Evolutionary conservation across 2,329 filamentous ascomycete genomes (phyloP).

Genomic region (Botrytis galanthina): DNA sequence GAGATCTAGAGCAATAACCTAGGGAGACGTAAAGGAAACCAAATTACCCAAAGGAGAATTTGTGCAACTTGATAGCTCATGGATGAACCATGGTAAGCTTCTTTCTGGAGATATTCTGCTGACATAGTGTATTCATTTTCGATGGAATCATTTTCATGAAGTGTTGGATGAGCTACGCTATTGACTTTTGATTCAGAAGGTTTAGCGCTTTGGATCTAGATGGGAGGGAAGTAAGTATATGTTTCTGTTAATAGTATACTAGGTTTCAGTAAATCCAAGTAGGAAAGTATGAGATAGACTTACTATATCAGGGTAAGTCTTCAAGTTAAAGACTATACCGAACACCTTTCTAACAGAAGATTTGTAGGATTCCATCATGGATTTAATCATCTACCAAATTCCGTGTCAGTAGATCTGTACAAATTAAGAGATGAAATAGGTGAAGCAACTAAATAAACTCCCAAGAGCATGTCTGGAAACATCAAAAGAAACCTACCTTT

Average conservation of each 20-base stretch:
- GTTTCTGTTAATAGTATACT: background rate
- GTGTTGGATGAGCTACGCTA: too few relatives aligned
- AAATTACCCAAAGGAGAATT: background rate
- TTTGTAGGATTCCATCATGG: background rate
- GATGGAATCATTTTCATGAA: background rate
- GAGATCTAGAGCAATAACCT: too few relatives aligned
- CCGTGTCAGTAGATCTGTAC: background rate
- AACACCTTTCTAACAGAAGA: background rate
- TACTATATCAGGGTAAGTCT: background rate
- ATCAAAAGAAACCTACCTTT: background rate
- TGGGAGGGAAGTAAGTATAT: background rate
- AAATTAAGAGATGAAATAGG: background rate
- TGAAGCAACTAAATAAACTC: background rate
- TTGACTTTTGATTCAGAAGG: background rate
- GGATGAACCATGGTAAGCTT: slow-evolving; percentile 3
- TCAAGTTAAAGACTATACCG: background rate
- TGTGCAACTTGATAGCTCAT: slow-evolving; percentile 1
- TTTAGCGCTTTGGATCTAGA: background rate
- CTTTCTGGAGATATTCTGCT: background rate
- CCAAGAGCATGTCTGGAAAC: background rate
- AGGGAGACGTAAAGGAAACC: background rate
- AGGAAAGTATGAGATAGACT: background rate
- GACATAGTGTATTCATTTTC: background rate
- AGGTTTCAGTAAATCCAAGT: accelerated
- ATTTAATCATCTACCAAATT: background rate